Base-by-base conservation (phyloP, 2,329 filamentous ascomycete genomes). In the Thielaviopsis punctulata region DNA sequence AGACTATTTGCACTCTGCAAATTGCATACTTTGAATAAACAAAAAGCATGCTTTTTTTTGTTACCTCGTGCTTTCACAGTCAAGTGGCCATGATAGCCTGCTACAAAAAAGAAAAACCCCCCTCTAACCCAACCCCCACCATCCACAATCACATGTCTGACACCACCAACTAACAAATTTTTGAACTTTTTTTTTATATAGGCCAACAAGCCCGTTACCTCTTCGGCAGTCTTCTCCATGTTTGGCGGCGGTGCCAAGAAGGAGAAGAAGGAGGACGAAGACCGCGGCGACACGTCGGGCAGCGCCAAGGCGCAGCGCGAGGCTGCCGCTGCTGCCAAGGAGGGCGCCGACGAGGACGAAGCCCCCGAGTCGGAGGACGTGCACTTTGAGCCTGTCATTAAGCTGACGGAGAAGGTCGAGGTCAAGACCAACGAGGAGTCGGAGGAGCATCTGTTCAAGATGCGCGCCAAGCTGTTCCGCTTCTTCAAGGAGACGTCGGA, bases 381-480 rank as follows among this genome's bases (percentile, higher is more conserved):
- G 57, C 86, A 96, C 72, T 98, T 96, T 72, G 87, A 95, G 73
- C 92, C 92, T 59, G 88, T 98, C 60, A 86, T 95, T 64, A 89
- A 82, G 71, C 76, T 98, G 64, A 96, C 90, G 57, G 87, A 98
- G 75, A 92, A 93, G 74, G 84, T 96, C 62, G 90, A 96, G 65
- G 84, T 80, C 65, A 94, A 94, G 79, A 96, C 92, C 69, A 94
- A 95, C 73, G 92, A 98, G 72, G 92, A 98, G 76, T 79, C 83
- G 45, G 92, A 98, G 76, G 89, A 96, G 74, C 86, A 95, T 73
- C 76, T 80, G 39, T 98, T 96, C 81, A 96, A 96, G 82, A 95
- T 96, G 90, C 86, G 92, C 63, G 92, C 92, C 65, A 98, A 98
- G 80, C 84, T 98, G 59, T 98, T 98, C 82, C 90, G 89, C 73